These are phyloP conservation scores for Acer campestre DNA, from an alignment of 345 rosid genomes.

Conservation along the genomic window DNA sequence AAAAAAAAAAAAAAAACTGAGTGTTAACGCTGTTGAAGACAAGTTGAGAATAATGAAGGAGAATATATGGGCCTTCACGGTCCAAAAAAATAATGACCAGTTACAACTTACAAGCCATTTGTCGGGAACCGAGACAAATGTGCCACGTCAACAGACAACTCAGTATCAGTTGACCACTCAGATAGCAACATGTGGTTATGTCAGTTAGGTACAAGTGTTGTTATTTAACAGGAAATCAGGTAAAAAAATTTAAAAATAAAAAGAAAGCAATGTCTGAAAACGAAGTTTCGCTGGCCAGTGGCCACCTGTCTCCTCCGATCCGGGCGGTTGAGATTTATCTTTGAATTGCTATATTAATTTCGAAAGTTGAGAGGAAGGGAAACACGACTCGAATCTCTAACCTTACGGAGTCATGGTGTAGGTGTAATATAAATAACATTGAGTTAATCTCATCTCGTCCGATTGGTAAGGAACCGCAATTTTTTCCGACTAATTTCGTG, in stretches of 20 bases:
- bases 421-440: too few relatives aligned
- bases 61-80: neutral
- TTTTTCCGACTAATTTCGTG: too few relatives aligned
- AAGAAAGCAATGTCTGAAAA: neutral
- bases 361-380: too few relatives aligned
- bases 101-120: neutral
- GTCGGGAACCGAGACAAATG: too few relatives aligned
- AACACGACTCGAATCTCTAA: too few relatives aligned
- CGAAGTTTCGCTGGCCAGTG: neutral
- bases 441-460: too few relatives aligned
- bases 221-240: neutral
- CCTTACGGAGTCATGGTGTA: too few relatives aligned
- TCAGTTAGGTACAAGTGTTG: neutral
- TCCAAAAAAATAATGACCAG: neutral
- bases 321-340: neutral
- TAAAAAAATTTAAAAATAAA: neutral
- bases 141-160: neutral
- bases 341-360: too few relatives aligned
- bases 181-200: neutral
- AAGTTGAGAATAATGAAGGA: neutral
- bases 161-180: neutral
- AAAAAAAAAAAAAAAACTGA: neutral
- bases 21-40: neutral
- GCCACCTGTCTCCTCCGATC: neutral
- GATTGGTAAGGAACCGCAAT: too few relatives aligned